Percentiles rank a stretch among this genome's conserved stretches.
These are phyloP conservation scores for Clarireedia homoeocarpa DNA, from an alignment of 2,329 filamentous ascomycete genomes.

Conservation along the genomic window DNA sequence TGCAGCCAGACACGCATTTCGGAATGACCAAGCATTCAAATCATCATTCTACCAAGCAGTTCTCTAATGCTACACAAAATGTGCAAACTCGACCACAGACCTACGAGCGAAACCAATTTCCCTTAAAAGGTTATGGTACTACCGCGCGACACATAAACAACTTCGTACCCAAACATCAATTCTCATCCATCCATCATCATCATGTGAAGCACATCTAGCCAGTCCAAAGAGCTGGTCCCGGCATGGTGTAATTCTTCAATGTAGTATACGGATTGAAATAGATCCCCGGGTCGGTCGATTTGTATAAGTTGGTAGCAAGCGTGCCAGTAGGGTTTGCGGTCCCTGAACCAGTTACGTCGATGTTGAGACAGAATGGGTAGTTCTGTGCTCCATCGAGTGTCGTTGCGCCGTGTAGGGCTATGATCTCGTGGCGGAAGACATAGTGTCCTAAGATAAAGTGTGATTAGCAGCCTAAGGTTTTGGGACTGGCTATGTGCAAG, in stretches of 20 bases:
- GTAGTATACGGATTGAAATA: constrained; percentile 31
- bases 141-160: too few relatives aligned
- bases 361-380: constrained; percentile 42
- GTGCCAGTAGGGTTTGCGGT: constrained; percentile 31
- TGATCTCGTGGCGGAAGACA: constrained; percentile 45
- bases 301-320: constrained; percentile 34
- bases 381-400: constrained; percentile 38
- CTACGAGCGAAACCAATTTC: too few relatives aligned
- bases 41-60: too few relatives aligned
- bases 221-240: constrained; percentile 1
- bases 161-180: too few relatives aligned
- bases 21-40: too few relatives aligned
- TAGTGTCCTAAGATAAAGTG: constrained; percentile 40
- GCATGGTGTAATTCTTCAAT: constrained; percentile 20
- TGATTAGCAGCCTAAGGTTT: constrained; percentile 11
- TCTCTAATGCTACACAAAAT: too few relatives aligned
- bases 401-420: constrained; percentile 17
- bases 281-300: constrained; percentile 35
- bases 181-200: too few relatives aligned
- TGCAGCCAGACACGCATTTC: too few relatives aligned
- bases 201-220: background rate
- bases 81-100: too few relatives aligned
- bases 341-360: constrained; percentile 38
- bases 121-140: too few relatives aligned
- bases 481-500: background rate